These are phyloP conservation scores for Mortierella polycephala DNA, from an alignment of 371 early-diverging fungal genomes.

Conservation along the genomic window DNA sequence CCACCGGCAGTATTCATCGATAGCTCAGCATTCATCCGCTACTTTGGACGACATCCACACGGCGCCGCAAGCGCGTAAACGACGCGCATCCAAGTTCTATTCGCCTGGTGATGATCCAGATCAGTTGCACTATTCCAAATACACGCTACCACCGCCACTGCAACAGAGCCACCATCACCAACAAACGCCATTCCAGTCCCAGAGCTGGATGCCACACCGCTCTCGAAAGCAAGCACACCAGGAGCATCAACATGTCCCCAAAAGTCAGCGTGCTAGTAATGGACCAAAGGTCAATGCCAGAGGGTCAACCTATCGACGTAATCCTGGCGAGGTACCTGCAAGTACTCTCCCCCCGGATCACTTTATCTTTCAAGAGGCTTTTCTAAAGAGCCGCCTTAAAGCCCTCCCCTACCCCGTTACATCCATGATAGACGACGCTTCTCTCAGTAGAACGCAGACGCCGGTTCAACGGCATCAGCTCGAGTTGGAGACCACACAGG, in stretches of 20 bases:
- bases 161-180: slow-evolving; percentile 6
- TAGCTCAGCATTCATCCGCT: too few species aligned
- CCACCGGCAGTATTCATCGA: too few species aligned
- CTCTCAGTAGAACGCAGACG: too few species aligned
- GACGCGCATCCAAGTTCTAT: slow-evolving; percentile 18
- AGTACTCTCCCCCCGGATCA: slow-evolving; percentile 46
- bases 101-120: neutral
- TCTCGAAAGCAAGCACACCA: neutral
- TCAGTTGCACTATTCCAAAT: neutral
- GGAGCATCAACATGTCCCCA: neutral
- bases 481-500: too few species aligned
- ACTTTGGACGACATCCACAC: too few species aligned
- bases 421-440: too few species aligned
- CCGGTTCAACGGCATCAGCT: too few species aligned
- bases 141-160: neutral
- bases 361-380: slow-evolving; percentile 38
- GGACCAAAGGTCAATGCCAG: neutral
- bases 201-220: neutral
- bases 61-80: slow-evolving; percentile 2
- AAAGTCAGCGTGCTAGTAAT: neutral
- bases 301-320: slow-evolving; percentile 12
- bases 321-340: slow-evolving; percentile 42
- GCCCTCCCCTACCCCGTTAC: neutral
- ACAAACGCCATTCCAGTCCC: too few species aligned
- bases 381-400: slow-evolving; percentile 1